Conservation (phyloP, 768 basidiomycete species). For the Termitomyces sp. region DNA sequence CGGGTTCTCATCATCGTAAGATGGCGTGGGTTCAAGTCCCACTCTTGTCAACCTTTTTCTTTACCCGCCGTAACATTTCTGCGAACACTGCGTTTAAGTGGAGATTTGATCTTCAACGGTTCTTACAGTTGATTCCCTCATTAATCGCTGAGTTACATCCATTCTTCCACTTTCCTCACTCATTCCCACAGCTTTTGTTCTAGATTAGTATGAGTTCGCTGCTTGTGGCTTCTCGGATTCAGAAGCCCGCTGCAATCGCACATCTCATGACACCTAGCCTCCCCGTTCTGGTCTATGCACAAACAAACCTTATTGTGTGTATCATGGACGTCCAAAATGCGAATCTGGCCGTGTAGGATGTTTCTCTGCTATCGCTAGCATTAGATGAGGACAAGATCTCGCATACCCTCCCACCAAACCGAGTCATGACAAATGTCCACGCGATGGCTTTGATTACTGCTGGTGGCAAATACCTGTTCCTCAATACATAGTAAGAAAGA, state of each 20-base stretch:
- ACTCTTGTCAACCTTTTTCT: background rate
- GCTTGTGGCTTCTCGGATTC: background rate
- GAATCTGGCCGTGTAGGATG: background rate
- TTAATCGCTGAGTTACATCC: background rate
- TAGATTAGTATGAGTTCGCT: background rate
- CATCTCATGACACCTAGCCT: background rate
- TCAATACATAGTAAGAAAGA: too few species aligned
- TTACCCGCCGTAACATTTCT: background rate
- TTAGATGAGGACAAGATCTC: background rate
- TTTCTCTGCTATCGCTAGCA: background rate
- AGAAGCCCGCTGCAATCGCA: conserved; percentile 5
- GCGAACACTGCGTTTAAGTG: too few species aligned
- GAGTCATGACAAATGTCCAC: too few species aligned
- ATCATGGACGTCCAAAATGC: background rate
- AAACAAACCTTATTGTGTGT: background rate
- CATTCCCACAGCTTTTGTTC: background rate
- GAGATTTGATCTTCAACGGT: too few species aligned
- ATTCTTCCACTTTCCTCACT: too few species aligned
- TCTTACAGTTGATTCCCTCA: too few species aligned
- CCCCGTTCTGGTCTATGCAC: background rate
- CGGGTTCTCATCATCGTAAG: conserved; percentile 11
- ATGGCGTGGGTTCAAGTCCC: background rate
- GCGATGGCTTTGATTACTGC: too few species aligned
- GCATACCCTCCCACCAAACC: background rate
- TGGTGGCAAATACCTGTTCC: too few species aligned